These are phyloP conservation scores for Fragilaria crotonensis DNA, from an alignment of 108 stramenopile species.

Conservation along the genomic window DNA sequence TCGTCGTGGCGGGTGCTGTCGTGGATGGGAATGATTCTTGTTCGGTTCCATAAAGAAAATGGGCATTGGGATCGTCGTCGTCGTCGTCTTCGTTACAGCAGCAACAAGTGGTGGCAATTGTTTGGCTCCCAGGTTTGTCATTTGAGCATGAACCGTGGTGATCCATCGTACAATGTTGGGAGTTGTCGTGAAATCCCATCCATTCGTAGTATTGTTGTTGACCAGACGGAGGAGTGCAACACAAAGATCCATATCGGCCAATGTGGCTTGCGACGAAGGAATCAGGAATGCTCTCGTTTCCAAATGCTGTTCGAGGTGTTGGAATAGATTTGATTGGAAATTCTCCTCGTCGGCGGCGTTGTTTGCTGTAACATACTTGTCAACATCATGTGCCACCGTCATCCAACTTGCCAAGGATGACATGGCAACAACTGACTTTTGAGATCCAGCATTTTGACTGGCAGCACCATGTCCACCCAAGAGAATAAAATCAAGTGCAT, in stretches of 20 bases:
- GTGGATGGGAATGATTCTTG: slow-evolving; percentile 18
- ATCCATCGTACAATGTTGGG: slow-evolving; percentile 55
- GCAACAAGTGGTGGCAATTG: not conserved
- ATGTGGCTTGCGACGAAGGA: slow-evolving; percentile 22
- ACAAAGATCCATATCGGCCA: slow-evolving; percentile 74
- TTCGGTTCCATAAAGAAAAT: slow-evolving; percentile 67
- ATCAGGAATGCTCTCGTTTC: slow-evolving; percentile 54
- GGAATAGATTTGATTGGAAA: too few relatives aligned
- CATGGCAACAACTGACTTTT: slow-evolving; percentile 44
- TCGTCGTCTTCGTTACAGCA: too few relatives aligned
- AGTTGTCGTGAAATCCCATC: slow-evolving; percentile 5
- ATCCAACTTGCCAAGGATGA: slow-evolving; percentile 71
- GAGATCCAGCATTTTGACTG: slow-evolving; percentile 27
- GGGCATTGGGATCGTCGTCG: slow-evolving; percentile 13
- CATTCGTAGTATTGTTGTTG: too few relatives aligned
- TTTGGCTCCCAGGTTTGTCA: slow-evolving; percentile 1
- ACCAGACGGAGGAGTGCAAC: too few relatives aligned
- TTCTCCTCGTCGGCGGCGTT: slow-evolving; percentile 5
- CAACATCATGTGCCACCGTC: slow-evolving; percentile 53
- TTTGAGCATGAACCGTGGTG: slow-evolving; percentile 8
- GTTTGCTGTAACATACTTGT: slow-evolving; percentile 3
- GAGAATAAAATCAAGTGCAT: slow-evolving; percentile 53
- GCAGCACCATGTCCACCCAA: slow-evolving; percentile 56
- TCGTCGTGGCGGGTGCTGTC: too few relatives aligned
- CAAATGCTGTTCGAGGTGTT: slow-evolving; percentile 53